Evolutionary conservation across 2,329 filamentous ascomycete species (phyloP).

Genomic region (Thielaviopsis punctulata): DNA sequence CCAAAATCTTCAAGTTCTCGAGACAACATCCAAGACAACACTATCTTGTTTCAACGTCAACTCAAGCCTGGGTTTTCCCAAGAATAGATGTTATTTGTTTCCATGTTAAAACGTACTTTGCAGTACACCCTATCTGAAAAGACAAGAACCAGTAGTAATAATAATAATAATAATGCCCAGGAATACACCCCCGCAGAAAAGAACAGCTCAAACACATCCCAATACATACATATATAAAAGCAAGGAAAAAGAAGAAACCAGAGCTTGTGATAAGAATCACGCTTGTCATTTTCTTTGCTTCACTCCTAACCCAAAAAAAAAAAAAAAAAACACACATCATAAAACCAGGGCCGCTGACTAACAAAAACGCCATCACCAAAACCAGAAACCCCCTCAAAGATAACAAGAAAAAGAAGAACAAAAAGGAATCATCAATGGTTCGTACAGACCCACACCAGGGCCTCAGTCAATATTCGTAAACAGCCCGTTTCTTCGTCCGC

Average conservation of each 20-base stretch:
- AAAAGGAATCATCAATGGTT: neutral
- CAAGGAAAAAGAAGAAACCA: neutral
- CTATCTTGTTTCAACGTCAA: too few relatives aligned
- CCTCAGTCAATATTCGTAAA: neutral
- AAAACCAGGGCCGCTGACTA: neutral
- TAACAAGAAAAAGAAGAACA: conserved; percentile 2
- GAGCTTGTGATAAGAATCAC: neutral
- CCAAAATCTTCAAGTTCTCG: too few relatives aligned
- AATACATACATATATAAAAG: too few relatives aligned
- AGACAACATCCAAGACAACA: too few relatives aligned
- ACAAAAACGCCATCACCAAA: neutral
- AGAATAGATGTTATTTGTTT: too few relatives aligned
- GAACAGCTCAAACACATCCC: neutral
- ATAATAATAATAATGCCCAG: neutral
- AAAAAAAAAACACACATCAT: conserved; percentile 1
- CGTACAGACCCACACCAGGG: neutral
- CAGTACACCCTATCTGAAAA: neutral
- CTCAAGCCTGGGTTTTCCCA: too few relatives aligned
- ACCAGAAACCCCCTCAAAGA: neutral
- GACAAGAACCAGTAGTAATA: neutral
- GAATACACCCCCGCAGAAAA: conserved; percentile 1
- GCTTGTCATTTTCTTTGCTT: too few relatives aligned
- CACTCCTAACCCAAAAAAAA: neutral
- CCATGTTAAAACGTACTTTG: neutral
- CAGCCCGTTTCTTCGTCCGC: neutral